Conservation (phyloP, 163 green algal genomes). For the Scenedesmus sp. region DNA sequence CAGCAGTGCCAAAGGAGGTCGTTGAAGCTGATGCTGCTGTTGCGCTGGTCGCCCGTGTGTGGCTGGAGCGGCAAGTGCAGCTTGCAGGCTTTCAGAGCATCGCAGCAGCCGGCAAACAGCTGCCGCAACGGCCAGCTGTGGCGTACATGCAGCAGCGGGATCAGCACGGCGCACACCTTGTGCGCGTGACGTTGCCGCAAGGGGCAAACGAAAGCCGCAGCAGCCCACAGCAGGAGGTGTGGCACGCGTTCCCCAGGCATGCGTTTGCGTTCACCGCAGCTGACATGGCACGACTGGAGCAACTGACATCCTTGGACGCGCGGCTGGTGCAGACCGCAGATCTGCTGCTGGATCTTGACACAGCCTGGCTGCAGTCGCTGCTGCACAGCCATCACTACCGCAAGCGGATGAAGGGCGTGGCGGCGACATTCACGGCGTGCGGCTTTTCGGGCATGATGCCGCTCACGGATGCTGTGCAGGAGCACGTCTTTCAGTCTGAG, state of each 20-base stretch:
- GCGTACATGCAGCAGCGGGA: neutral
- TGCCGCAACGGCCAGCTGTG: neutral
- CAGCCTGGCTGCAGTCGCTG: slow-evolving; percentile 23
- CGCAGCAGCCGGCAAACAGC: neutral
- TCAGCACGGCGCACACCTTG: slow-evolving; percentile 33
- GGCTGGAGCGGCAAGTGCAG: slow-evolving; percentile 23
- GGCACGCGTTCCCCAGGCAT: slow-evolving; percentile 40
- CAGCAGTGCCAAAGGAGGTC: neutral
- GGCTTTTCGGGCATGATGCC: slow-evolving; percentile 50
- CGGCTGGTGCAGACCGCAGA: neutral
- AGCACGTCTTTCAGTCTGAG: slow-evolving; percentile 16
- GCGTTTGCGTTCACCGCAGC: slow-evolving; percentile 18
- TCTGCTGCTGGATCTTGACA: slow-evolving; percentile 33
- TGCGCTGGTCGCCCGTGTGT: neutral
- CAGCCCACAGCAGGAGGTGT: slow-evolving; percentile 16
- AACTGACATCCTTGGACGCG: slow-evolving; percentile 20
- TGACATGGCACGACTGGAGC: slow-evolving; percentile 28
- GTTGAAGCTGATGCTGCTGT: slow-evolving; percentile 15
- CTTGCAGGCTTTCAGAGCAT: slow-evolving; percentile 6
- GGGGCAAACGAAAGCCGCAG: neutral
- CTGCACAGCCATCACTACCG: slow-evolving; percentile 17
- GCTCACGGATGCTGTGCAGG: neutral
- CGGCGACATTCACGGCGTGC: slow-evolving; percentile 32
- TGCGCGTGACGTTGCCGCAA: neutral
- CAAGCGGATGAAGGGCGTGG: slow-evolving; percentile 6